Base-by-base conservation (phyloP, 768 basidiomycete species). In the Kwoniella dejecticola region DNA sequence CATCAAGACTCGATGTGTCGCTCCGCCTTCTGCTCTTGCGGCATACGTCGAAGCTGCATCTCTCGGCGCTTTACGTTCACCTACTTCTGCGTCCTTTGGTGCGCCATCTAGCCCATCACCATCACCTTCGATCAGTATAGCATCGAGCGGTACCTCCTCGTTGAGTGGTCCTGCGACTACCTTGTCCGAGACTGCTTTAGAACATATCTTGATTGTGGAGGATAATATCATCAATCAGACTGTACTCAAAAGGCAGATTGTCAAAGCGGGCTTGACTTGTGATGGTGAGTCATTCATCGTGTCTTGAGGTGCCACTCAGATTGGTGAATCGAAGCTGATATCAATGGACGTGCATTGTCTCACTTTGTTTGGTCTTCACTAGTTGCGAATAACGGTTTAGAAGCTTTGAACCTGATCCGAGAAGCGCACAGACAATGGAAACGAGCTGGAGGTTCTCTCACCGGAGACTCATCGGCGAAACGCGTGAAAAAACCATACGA, bases 191-290 rank as follows among this genome's bases (percentile, higher is more conserved):
- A 23, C 24, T 21, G 6, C 44, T 8, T 57, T 52, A 26, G 60
- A 62, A 36, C 62, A 63, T 48, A 63, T 75, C 30, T 49, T 75
- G 19, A 70, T 75, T 19, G 73, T 75, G 10, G 73, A 75, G 60
- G 76, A 77, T 57, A 77, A 77, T 44, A 63, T 71, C 52, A 78
- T 78, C 71, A 78, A 78, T 44, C 74, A 76, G 48, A 73, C 65
- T 4, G 73, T 78, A 4, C 55, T 78, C 10, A 68, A 75, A 52
- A 60, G 75, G 31, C 72, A 74, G 52, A 67, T 78, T 29, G 53
- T 67, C 30, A 78, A 76, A 61, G 71, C 73, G 19, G 77, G 77
- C 12, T 46, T 75, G 54, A 69, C 69, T 0, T 72, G 71, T 50
- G 75, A 76, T 58, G 70, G 70, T 71, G 52, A 63, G 70, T 57